Evolutionary conservation across 371 early-diverging fungal genomes (phyloP), one percentile per base, ranked within the genome.

Genomic region (Mortierella sp.): DNA sequence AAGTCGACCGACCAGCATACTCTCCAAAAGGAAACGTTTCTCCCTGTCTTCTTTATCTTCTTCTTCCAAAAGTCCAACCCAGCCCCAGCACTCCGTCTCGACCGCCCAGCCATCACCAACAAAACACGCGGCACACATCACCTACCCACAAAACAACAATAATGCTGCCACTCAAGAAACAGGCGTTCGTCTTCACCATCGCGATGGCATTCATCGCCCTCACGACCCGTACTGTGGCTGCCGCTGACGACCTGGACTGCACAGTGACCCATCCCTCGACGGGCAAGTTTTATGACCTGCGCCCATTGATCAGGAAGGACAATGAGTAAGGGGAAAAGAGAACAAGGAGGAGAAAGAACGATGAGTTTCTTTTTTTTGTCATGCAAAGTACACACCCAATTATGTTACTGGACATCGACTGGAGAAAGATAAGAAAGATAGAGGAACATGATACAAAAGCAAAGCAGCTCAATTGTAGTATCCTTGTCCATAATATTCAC

Each of bases 211-310:
- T 79, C 44, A 38, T 81, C 13, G 82, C 84, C 55, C 26, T 84
- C 57, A 58, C 75, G 38, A 47, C 72, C 28, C 24, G 38, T 3
- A 73, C 50, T 9, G 45, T 9, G 7, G 34, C 10, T 0, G 86
- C 82, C 16, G 79, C 78, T 9, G 82, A 85, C 7, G 79, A 81
- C 13, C 75, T 65, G 9, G 80, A 79, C 31, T 85, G 86, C 80
- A 79, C 86, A 14, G 86, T 82, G 48, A 77, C 79, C 19, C 84
- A 84, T 78, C 84, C 79, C 13, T 70, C 77, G 11, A 76, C 77
- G 9, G 80, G 80, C 65, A 85, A 85, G 76, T 80, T 82, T 73
- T 82, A 80, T 72, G 86, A 85, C 55, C 82, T 85, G 44, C 73
- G 86, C 47, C 82, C 86, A 72, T 54, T 85, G 70, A 80, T 73